Percentiles rank a stretch among this genome's conserved stretches.
Evolutionary conservation across 768 basidiomycete species (phyloP).

Genomic region (Suillus decipiens): DNA sequence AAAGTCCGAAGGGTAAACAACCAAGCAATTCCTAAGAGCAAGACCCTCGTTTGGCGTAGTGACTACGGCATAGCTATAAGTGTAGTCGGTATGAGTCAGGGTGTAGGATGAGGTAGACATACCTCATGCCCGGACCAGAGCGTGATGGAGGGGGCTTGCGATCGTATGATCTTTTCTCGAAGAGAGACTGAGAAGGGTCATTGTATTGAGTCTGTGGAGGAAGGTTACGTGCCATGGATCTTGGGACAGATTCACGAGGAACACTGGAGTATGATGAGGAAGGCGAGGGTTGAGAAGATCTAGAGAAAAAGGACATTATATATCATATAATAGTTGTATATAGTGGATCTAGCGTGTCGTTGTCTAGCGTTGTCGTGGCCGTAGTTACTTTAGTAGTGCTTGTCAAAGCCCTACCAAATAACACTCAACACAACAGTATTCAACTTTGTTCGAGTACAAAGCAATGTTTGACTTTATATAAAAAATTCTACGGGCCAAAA

Average conservation of each 20-base stretch:
- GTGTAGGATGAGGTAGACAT: conserved; percentile 3
- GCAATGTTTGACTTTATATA: background rate
- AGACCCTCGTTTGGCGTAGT: conserved; percentile 63
- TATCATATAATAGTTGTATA: background rate
- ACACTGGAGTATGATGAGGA: conserved; percentile 45
- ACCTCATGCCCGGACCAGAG: conserved; percentile 27
- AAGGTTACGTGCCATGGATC: conserved; percentile 37
- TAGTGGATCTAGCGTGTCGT: background rate
- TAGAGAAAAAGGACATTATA: conserved; percentile 46
- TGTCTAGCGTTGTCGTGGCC: background rate
- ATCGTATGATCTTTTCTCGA: conserved; percentile 50
- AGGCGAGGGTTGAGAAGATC: conserved; percentile 31
- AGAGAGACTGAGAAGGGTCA: conserved; percentile 49
- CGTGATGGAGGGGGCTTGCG: conserved; percentile 42
- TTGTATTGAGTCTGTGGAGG: conserved; percentile 53
- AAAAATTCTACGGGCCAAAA: background rate
- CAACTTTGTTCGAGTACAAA: too few species aligned
- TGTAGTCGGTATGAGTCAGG: background rate
- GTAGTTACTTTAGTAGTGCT: background rate
- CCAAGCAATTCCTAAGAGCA: conserved; percentile 79
- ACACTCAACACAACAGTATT: too few species aligned
- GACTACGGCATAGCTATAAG: conserved; percentile 54
- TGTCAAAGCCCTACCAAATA: conserved; percentile 4
- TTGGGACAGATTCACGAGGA: conserved; percentile 39
- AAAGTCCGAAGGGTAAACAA: conserved; percentile 82